Conservation (phyloP, 2,329 filamentous ascomycete genomes). For the Verticillium tricorpus region DNA sequence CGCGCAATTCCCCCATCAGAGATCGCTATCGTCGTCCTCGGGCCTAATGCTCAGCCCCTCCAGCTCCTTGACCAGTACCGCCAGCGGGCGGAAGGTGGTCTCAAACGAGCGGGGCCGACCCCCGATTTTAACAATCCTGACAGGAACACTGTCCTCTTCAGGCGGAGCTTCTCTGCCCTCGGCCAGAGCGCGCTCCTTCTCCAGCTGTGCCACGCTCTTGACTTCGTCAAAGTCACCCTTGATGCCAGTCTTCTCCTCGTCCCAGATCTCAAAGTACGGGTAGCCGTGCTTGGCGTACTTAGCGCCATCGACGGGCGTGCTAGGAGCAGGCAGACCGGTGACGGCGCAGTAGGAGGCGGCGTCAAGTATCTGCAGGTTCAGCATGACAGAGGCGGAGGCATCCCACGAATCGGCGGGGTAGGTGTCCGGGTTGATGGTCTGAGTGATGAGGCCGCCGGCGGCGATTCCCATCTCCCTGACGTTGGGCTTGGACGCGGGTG, state of each 20-base stretch:
- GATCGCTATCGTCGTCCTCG: not conserved
- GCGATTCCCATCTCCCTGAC: slow-evolving; percentile 28
- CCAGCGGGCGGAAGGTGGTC: slow-evolving; percentile 11
- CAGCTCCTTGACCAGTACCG: slow-evolving; percentile 7
- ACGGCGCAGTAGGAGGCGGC: slow-evolving; percentile 24
- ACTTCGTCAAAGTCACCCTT: slow-evolving; percentile 12
- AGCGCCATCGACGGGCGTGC: slow-evolving; percentile 26
- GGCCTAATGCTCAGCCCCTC: not conserved
- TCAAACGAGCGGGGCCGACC: slow-evolving; percentile 3
- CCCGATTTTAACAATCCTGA: slow-evolving; percentile 5
- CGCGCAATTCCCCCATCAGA: not conserved
- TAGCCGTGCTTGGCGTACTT: slow-evolving; percentile 26
- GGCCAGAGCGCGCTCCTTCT: slow-evolving; percentile 8
- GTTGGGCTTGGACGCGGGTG: not conserved
- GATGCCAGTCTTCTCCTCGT: slow-evolving; percentile 12
- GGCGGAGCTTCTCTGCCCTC: slow-evolving; percentile 2
- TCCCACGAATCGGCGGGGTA: slow-evolving; percentile 24
- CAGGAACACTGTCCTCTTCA: slow-evolving; percentile 9
- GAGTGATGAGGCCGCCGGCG: slow-evolving; percentile 34
- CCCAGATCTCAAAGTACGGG: slow-evolving; percentile 29
- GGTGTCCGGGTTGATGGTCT: slow-evolving; percentile 28
- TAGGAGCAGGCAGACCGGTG: slow-evolving; percentile 27
- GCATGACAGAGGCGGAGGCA: slow-evolving; percentile 15
- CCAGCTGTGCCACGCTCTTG: slow-evolving; percentile 15
- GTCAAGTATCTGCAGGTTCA: slow-evolving; percentile 36